These are phyloP conservation scores for Sugiyamaella xylanicola DNA, from an alignment of 1,139 yeast genomes.

Conservation along the genomic window DNA sequence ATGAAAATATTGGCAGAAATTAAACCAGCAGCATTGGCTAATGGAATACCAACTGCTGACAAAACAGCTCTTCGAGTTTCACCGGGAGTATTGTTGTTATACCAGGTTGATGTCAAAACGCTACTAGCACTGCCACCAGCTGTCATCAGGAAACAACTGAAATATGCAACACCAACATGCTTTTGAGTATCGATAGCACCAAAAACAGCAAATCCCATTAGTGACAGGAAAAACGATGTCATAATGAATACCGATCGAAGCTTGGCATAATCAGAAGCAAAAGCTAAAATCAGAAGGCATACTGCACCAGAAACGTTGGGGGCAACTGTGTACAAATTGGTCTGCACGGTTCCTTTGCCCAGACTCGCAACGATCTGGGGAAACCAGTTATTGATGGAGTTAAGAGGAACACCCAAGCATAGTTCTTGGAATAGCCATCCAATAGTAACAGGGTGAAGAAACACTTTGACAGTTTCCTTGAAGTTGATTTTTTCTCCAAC, in stretches of 20 bases:
- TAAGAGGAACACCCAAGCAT: slow-evolving; percentile 52
- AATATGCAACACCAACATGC: slow-evolving; percentile 51
- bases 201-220: slow-evolving; percentile 51
- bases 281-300: slow-evolving; percentile 48
- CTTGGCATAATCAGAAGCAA: slow-evolving; percentile 50
- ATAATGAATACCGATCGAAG: slow-evolving; percentile 49
- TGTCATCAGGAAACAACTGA: slow-evolving; percentile 57
- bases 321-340: slow-evolving; percentile 58
- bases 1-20: slow-evolving; percentile 58
- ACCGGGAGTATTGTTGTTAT: slow-evolving; percentile 54
- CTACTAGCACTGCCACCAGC: slow-evolving; percentile 54
- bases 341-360: slow-evolving; percentile 56
- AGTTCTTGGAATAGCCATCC: slow-evolving; percentile 52
- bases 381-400: slow-evolving; percentile 53
- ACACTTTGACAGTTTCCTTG: slow-evolving; percentile 52
- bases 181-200: slow-evolving; percentile 48
- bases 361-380: slow-evolving; percentile 56
- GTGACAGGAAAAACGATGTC: slow-evolving; percentile 45
- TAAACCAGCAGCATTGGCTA: slow-evolving; percentile 62
- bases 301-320: slow-evolving; percentile 60
- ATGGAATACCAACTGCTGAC: slow-evolving; percentile 54
- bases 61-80: slow-evolving; percentile 52
- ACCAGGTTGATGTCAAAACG: slow-evolving; percentile 54
- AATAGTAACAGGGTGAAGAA: slow-evolving; percentile 54
- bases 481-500: slow-evolving; percentile 49